Evolutionary conservation across 225 moss, liverwort and hornwort genomes (phyloP).

Genomic region (Physcomitrium patens): DNA sequence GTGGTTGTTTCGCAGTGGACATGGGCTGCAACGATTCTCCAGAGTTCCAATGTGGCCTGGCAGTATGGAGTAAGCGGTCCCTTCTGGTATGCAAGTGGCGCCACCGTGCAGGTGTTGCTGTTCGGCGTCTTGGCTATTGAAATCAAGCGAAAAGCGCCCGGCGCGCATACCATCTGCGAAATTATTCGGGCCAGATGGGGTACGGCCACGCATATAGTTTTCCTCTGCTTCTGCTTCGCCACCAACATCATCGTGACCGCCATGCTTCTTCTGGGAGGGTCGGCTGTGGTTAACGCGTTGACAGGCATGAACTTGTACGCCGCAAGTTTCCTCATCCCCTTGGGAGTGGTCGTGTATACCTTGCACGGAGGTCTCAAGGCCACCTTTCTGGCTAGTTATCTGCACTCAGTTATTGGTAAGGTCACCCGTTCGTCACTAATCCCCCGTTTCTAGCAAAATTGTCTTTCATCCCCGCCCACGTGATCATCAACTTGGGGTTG

Average conservation of each 20-base stretch:
- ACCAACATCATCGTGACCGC: constrained; percentile 96
- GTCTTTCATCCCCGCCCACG: neutral
- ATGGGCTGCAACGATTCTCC: constrained; percentile 97
- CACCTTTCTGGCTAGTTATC: constrained; percentile 87
- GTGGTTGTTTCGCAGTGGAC: constrained; percentile 74
- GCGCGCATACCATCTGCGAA: constrained; percentile 95
- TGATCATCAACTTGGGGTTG: neutral
- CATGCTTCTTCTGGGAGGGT: constrained; percentile 91
- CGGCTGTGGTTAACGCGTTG: constrained; percentile 86
- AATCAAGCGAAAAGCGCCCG: constrained; percentile 94
- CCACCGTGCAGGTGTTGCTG: constrained; percentile 71
- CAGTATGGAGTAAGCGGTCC: constrained; percentile 94
- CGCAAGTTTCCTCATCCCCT: constrained; percentile 88
- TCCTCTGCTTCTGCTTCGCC: constrained; percentile 86
- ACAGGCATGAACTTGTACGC: constrained; percentile 91
- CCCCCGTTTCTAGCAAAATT: no score
- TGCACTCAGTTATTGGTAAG: constrained; percentile 82
- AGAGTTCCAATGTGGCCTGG: constrained; percentile 97
- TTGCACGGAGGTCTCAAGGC: constrained; percentile 92
- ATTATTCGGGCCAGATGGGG: constrained; percentile 93
- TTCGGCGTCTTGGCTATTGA: constrained; percentile 98
- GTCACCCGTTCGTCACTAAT: neutral
- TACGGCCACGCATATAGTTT: constrained; percentile 60
- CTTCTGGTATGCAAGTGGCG: constrained; percentile 97
- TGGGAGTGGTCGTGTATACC: constrained; percentile 90